Base-by-base conservation (phyloP, 495 filamentous ascomycete species). In the Penicillium argentinense region DNA sequence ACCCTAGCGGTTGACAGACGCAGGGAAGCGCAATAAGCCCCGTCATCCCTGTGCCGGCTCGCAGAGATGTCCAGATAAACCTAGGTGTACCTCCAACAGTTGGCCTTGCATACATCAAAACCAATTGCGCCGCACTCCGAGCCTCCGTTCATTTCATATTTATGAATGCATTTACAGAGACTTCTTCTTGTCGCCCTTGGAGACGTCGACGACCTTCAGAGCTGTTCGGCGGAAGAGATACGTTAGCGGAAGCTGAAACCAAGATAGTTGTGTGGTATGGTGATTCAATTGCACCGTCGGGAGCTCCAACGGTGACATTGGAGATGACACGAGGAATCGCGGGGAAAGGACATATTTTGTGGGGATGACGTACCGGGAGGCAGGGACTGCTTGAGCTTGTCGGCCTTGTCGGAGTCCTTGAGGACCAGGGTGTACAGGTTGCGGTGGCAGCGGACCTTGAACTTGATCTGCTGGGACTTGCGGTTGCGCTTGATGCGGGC, bases 351-450 rank as follows among this genome's bases (percentile, higher is more conserved):
- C n/a, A n/a, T n/a, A n/a, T 42, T 30, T 27, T 42, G 42, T 47
- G 39, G 42, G 42, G 46, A 45, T 49, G 52, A 76, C 87, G 63
- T 86, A 97, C 93, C 82, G 63, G 93, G 95, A 53, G 93, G 95
- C 47, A 99, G 79, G 74, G 83, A 89, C 84, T 97, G 92, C 88
- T 97, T 97, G 54, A 99, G 85, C 87, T 99, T 99, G 79, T 97
- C 93, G 69, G 92, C 93, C 88, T 97, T 97, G 61, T 97, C 93
- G 63, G 84, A 80, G 76, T 98, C 89, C 82, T 96, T 96, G 62
- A 99, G 85, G 67, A 93, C 87, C 52, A 97, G 85, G 58, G 95
- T 95, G 86, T 99, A 99, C 59, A 97, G 77, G 79, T 89, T 85
- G 60, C 86, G 81, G 63, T 86, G 76, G 82, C 93, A 97, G 69